These are phyloP conservation scores for Magnolia kwangsiensis DNA, from an alignment of 164 flowering plant genomes.

Conservation along the genomic window DNA sequence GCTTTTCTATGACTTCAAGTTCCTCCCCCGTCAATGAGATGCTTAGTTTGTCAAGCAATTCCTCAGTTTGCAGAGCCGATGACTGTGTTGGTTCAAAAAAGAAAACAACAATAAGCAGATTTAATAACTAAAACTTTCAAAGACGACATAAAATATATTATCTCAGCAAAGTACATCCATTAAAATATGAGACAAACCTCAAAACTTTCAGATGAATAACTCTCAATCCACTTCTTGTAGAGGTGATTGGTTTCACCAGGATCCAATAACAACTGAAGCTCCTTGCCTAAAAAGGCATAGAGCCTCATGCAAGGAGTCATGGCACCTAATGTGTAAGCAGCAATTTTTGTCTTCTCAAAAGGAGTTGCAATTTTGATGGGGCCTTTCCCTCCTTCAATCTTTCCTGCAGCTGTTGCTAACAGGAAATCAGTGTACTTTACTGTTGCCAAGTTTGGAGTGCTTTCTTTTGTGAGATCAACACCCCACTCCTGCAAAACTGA, in stretches of 20 bases:
- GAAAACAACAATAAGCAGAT: not conserved
- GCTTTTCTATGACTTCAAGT: slow-evolving; percentile 85
- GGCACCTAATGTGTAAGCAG: slow-evolving; percentile 92
- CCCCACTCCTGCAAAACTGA: slow-evolving; percentile 76
- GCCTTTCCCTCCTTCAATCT: slow-evolving; percentile 81
- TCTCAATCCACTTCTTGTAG: slow-evolving; percentile 80
- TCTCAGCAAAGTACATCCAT: not conserved
- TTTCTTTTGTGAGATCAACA: slow-evolving; percentile 45
- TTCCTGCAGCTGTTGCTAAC: slow-evolving; percentile 96
- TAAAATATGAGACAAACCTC: slow-evolving; percentile 46
- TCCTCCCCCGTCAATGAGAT: slow-evolving; percentile 94
- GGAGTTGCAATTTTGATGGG: slow-evolving; percentile 89
- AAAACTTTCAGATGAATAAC: slow-evolving; percentile 61
- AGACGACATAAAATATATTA: not conserved
- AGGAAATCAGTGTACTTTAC: slow-evolving; percentile 73
- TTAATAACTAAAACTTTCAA: not conserved
- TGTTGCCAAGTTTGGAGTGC: slow-evolving; percentile 50
- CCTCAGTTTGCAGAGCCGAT: slow-evolving; percentile 73
- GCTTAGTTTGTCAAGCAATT: slow-evolving; percentile 87
- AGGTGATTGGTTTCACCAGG: slow-evolving; percentile 43
- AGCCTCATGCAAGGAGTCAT: slow-evolving; percentile 93
- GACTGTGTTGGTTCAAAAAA: slow-evolving; percentile 36
- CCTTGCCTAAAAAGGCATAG: slow-evolving; percentile 77
- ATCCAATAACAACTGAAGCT: slow-evolving; percentile 44
- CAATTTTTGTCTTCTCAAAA: slow-evolving; percentile 90